phyloP scores from a whole-genome alignment of 2,329 filamentous ascomycete genomes.

The Colletotrichum simmondsii region DNA sequence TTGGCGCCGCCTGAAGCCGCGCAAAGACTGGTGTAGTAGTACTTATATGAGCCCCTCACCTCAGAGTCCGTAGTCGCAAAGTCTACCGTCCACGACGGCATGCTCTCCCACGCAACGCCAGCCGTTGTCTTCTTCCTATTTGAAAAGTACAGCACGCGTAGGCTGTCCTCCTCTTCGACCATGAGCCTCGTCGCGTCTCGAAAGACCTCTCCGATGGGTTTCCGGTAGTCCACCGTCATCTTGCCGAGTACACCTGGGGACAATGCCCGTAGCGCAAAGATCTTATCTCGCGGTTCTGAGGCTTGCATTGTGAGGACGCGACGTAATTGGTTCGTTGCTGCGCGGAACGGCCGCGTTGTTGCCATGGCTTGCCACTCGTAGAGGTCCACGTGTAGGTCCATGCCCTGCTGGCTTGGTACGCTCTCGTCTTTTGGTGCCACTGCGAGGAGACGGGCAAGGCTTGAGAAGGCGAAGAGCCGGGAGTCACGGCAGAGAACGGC shows the following conservation, averaged over 20 bases:
- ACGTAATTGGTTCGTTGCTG: not conserved
- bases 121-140: not conserved
- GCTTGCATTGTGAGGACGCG: not conserved
- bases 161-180: not conserved
- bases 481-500: not conserved
- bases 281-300: not conserved
- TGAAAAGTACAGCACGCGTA: not conserved
- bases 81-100: not conserved
- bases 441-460: not conserved
- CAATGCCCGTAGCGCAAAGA: not conserved
- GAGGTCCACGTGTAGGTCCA: not conserved
- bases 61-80: not conserved
- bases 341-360: not conserved
- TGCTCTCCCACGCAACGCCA: not conserved
- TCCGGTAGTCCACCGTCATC: not conserved
- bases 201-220: not conserved
- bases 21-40: not conserved
- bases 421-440: not conserved
- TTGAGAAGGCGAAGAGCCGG: not conserved
- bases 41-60: not conserved
- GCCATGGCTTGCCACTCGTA: not conserved
- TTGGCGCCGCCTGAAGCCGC: not conserved
- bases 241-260: not conserved
- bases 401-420: not conserved
- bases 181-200: not conserved